Percentiles rank a stretch among this genome's conserved stretches.
Conservation (phyloP, 192 early-diverging fungal genomes). For the Mortierella antarctica region DNA sequence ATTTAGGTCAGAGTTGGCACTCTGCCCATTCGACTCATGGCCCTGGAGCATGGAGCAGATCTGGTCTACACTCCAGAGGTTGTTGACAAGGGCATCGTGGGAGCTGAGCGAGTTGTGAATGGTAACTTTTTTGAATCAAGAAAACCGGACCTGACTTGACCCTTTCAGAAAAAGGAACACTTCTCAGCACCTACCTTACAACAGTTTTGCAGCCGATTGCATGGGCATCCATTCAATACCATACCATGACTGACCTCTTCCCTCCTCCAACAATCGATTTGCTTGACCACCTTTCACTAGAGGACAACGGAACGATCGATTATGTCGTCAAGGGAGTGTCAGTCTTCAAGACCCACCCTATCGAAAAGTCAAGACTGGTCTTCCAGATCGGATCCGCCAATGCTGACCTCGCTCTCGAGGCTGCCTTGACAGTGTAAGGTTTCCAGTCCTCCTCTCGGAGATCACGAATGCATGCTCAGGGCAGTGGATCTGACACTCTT, state of each 20-base stretch:
- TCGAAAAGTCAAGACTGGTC: conserved; percentile 81
- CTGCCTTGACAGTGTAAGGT: conserved; percentile 82
- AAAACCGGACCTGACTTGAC: not conserved
- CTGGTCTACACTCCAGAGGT: conserved; percentile 92
- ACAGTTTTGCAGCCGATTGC: too few species aligned
- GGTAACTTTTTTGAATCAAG: conserved; percentile 53
- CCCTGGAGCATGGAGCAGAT: conserved; percentile 92
- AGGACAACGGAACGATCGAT: conserved; percentile 78
- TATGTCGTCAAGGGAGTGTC: conserved; percentile 71
- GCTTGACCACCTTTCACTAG: conserved; percentile 44
- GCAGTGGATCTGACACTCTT: conserved; percentile 6
- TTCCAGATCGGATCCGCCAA: conserved; percentile 95
- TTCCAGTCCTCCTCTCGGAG: not conserved
- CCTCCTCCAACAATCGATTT: conserved; percentile 5
- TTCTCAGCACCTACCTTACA: not conserved
- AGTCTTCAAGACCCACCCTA: conserved; percentile 80
- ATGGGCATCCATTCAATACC: too few species aligned
- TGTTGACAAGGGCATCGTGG: conserved; percentile 87
- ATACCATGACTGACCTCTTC: too few species aligned
- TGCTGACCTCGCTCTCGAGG: conserved; percentile 86
- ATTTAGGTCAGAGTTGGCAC: conserved; percentile 83
- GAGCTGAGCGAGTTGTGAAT: conserved; percentile 78
- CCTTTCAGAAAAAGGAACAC: not conserved
- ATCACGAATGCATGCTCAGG: not conserved
- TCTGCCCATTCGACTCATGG: conserved; percentile 87